These are phyloP conservation scores for Achlya hypogyna DNA, from an alignment of 352 stramenopile genomes.

Conservation along the genomic window DNA sequence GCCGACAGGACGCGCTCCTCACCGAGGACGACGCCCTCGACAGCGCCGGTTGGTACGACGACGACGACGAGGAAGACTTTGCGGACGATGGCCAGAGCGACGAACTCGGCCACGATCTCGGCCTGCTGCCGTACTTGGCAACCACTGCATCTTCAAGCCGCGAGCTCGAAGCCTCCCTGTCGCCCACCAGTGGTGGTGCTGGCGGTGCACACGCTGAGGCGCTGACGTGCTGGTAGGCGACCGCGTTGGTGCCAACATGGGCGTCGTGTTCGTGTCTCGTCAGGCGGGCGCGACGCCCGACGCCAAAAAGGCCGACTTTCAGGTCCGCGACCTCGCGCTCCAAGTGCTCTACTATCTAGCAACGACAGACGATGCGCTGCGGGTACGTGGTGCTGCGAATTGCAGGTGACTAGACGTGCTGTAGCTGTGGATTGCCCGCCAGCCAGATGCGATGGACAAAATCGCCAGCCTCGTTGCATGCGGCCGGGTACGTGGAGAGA, in stretches of 20 bases:
- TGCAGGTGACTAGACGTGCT: not conserved
- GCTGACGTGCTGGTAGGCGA: not conserved
- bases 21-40: slow-evolving; percentile 36
- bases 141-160: not conserved
- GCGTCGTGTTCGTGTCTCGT: slow-evolving; percentile 63
- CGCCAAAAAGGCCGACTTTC: slow-evolving; percentile 57
- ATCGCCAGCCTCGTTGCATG: not conserved
- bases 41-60: slow-evolving; percentile 35
- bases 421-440: slow-evolving; percentile 52
- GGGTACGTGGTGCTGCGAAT: slow-evolving; percentile 24
- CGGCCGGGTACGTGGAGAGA: not conserved
- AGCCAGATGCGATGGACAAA: slow-evolving; percentile 43
- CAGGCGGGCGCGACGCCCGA: slow-evolving; percentile 34
- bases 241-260: slow-evolving; percentile 45
- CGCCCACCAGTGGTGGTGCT: not conserved
- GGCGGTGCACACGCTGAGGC: not conserved
- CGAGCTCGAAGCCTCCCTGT: not conserved
- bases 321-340: slow-evolving; percentile 63
- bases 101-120: slow-evolving; percentile 1
- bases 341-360: slow-evolving; percentile 69
- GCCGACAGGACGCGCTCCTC: slow-evolving; percentile 35
- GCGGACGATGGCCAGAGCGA: slow-evolving; percentile 41
- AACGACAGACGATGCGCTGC: slow-evolving; percentile 45
- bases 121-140: not conserved
- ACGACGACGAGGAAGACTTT: slow-evolving; percentile 39